Evolutionary conservation across 1,284 basidiomycete genomes (phyloP), one percentile per base, ranked within the genome.

Genomic region (Cryptococcus sp.): DNA sequence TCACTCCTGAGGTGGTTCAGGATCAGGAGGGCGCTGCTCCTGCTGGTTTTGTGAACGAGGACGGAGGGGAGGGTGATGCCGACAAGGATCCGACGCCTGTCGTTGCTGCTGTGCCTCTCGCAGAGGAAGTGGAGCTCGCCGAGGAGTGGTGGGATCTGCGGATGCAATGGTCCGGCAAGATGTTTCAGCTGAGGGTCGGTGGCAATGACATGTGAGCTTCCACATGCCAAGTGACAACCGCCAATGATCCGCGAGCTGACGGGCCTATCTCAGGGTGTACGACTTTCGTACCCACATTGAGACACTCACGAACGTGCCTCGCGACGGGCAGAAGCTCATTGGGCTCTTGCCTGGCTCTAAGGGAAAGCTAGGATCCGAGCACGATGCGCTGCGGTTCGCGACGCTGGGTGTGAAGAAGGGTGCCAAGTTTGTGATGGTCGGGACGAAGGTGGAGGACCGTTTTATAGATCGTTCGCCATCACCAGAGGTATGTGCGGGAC

Each of bases 321-420:
- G 86, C 24, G 88, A 89, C 63, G 81, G 91, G 16, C 91, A 95
- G 79, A 95, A 96, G 80, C 86, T 95, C 53, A 80, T 94, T 13
- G 90, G 90, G 1, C 77, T 95, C 28, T 85, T 88, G 38, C 66
- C 68, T 1, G 59, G 69, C 4, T 55, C 61, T 9, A 90, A 89
- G 66, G 89, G 89, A 38, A 92, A 89, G 72, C 78, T 94, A 12
- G 88, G 89, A 4, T 79, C 83, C 2, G 88, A 92, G 83, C 89
- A 84, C 72, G 72, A 75, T 59, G 64, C 60, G 28, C 56, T 43
- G 36, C 52, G 68, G 16, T 66, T 71, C 40, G 63, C 62, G n/a
- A 54, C 61, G 18, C 38, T 72, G 21, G 84, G 87, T 55, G 77
- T 91, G 51, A 82, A 82, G 53, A 69, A 79, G 36, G 83, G 82